Conservation (phyloP, 352 stramenopile species). For the Pythium vanterpoolii region DNA sequence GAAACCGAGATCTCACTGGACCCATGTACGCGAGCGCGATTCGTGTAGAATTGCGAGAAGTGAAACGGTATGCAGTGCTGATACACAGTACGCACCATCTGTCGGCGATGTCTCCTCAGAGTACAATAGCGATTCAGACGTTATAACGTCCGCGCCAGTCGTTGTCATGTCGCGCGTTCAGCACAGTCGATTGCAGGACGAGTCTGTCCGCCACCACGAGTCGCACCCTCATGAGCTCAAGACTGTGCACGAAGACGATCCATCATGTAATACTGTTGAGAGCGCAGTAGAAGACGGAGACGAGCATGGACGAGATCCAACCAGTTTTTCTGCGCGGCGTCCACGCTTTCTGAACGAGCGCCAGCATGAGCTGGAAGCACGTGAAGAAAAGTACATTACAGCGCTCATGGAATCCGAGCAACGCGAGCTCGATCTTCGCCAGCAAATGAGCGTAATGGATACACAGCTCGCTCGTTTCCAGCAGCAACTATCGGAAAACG, state of each 20-base stretch:
- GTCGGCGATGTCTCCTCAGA: not conserved
- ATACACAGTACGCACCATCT: not conserved
- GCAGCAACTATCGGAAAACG: conserved; percentile 33
- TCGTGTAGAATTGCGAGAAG: not conserved
- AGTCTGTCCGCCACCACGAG: not conserved
- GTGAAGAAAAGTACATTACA: conserved; percentile 72
- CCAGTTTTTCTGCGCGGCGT: not conserved
- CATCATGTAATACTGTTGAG: no score
- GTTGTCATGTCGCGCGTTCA: conserved; percentile 4
- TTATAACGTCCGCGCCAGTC: not conserved
- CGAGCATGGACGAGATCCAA: not conserved
- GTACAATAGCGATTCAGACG: not conserved
- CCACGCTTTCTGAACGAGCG: conserved; percentile 14
- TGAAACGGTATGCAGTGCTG: conserved; percentile 8
- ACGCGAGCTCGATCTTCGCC: conserved; percentile 62
- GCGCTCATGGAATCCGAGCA: conserved; percentile 79
- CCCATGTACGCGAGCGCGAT: not conserved
- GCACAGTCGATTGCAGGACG: not conserved
- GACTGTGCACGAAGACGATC: conserved; percentile 2
- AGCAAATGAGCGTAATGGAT: conserved; percentile 40
- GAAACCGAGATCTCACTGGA: not conserved
- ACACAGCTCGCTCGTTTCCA: conserved; percentile 46
- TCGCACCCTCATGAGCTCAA: not conserved
- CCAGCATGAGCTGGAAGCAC: conserved; percentile 54
- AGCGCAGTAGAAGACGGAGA: not conserved